A percentile compares a stretch with the other conserved stretches of the same genome.
phyloP scores from a whole-genome alignment of 2,329 filamentous ascomycete species.

The Coniella vitis region DNA sequence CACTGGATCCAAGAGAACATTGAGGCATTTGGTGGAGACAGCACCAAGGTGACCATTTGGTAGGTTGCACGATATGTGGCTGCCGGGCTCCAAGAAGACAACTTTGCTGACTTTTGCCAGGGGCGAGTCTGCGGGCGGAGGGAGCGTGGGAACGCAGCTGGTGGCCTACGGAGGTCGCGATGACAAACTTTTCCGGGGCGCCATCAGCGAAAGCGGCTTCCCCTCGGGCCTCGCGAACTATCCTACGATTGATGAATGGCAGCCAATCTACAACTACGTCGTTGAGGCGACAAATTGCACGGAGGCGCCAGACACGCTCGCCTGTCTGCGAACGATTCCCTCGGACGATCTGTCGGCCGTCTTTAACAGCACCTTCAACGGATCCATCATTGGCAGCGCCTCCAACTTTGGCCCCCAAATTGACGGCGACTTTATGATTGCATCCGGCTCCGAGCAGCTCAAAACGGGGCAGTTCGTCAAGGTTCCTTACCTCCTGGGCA shows the following conservation, averaged over 20 bases:
- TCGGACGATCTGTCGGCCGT: neutral
- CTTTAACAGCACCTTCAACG: slow-evolving; percentile 14
- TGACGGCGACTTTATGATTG: slow-evolving; percentile 11
- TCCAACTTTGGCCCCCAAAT: slow-evolving; percentile 6
- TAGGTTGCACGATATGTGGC: neutral
- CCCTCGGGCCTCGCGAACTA: neutral
- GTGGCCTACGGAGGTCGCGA: slow-evolving; percentile 29
- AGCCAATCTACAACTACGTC: slow-evolving; percentile 11
- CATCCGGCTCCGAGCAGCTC: neutral
- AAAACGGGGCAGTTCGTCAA: slow-evolving; percentile 1
- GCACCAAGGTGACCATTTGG: slow-evolving; percentile 27
- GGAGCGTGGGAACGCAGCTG: slow-evolving; percentile 26
- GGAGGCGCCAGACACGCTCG: slow-evolving; percentile 2
- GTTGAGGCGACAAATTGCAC: slow-evolving; percentile 5
- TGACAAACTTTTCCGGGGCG: slow-evolving; percentile 36
- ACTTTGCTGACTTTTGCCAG: no score
- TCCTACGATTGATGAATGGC: slow-evolving; percentile 4
- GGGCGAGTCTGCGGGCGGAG: slow-evolving; percentile 39
- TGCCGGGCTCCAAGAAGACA: no score
- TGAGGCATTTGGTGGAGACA: slow-evolving; percentile 33
- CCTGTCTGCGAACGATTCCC: slow-evolving; percentile 10
- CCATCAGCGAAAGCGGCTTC: slow-evolving; percentile 19
- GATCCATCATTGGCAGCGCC: neutral
- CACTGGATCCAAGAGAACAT: slow-evolving; percentile 40
- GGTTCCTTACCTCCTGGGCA: slow-evolving; percentile 6